Conservation (phyloP, 23 red algal species). For the Rhodosorus marinus region DNA sequence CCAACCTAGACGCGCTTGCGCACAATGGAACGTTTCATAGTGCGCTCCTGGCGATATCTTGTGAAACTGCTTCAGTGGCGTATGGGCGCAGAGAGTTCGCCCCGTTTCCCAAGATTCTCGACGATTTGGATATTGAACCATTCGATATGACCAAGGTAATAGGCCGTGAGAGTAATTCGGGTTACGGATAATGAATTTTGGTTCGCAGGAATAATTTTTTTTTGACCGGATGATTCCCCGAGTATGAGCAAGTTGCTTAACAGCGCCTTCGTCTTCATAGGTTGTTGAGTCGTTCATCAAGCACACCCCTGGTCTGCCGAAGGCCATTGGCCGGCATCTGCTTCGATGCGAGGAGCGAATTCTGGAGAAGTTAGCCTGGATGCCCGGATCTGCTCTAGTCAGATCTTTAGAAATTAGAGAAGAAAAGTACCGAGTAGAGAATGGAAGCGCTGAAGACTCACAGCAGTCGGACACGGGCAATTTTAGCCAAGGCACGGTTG, state of each 20-base stretch:
- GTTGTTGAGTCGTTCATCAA: too few relatives aligned
- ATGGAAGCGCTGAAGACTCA: neutral
- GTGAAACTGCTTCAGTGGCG: conserved; percentile 21
- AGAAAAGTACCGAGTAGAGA: neutral
- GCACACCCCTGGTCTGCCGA: conserved; percentile 14
- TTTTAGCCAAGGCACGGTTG: neutral
- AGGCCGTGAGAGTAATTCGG: too few relatives aligned
- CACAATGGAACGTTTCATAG: conserved; percentile 16
- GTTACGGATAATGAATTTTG: too few relatives aligned
- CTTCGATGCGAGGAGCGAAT: conserved; percentile 21
- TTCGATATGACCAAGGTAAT: conserved; percentile 55
- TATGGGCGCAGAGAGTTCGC: conserved; percentile 31
- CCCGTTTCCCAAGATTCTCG: conserved; percentile 11
- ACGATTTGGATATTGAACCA: conserved; percentile 15
- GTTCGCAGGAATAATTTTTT: too few relatives aligned
- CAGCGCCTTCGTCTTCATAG: too few relatives aligned
- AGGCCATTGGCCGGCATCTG: conserved; percentile 21
- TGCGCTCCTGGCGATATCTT: conserved; percentile 25
- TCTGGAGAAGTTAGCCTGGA: conserved; percentile 39
- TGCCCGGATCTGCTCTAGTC: conserved; percentile 15
- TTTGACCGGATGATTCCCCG: too few relatives aligned
- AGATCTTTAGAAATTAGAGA: conserved; percentile 1
- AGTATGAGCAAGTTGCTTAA: too few relatives aligned
- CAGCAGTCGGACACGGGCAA: neutral
- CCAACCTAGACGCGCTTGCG: conserved; percentile 7